These are phyloP conservation scores for Prunus salicina DNA, from an alignment of 306 rosid species.

Conservation along the genomic window DNA sequence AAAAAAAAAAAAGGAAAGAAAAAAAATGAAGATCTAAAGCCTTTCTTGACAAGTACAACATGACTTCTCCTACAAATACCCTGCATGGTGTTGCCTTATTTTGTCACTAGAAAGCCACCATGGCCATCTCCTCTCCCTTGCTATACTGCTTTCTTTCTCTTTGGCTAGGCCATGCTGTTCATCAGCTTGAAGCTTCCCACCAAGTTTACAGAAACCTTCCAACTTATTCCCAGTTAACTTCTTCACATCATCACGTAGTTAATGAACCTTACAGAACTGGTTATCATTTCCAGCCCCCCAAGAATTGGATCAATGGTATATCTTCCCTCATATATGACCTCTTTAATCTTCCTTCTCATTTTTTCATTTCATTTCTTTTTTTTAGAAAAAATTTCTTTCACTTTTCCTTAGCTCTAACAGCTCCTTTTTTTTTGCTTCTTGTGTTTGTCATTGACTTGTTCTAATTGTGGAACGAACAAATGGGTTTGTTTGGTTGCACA, in stretches of 20 bases:
- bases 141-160: conserved; percentile 25
- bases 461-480: conserved; percentile 30
- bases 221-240: conserved; percentile 15
- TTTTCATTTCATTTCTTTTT: background rate
- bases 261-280: conserved; percentile 67
- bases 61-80: conserved; percentile 14
- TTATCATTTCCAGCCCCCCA: conserved; percentile 82
- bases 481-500: conserved; percentile 37
- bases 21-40: too few species aligned
- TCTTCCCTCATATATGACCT: background rate
- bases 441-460: background rate
- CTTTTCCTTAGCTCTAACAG: background rate
- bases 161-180: conserved; percentile 27
- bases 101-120: conserved; percentile 14
- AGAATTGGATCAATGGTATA: conserved; percentile 86
- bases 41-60: too few species aligned
- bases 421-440: background rate
- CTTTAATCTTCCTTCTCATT: background rate
- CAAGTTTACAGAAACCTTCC: conserved; percentile 45
- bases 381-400: background rate
- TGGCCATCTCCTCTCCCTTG: conserved; percentile 34
- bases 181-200: conserved; percentile 58
- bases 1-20: too few species aligned
- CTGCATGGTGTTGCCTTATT: conserved; percentile 1
- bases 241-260: conserved; percentile 7